Conservation (phyloP, 2,329 filamentous ascomycete species). For the Emergomyces orientalis region DNA sequence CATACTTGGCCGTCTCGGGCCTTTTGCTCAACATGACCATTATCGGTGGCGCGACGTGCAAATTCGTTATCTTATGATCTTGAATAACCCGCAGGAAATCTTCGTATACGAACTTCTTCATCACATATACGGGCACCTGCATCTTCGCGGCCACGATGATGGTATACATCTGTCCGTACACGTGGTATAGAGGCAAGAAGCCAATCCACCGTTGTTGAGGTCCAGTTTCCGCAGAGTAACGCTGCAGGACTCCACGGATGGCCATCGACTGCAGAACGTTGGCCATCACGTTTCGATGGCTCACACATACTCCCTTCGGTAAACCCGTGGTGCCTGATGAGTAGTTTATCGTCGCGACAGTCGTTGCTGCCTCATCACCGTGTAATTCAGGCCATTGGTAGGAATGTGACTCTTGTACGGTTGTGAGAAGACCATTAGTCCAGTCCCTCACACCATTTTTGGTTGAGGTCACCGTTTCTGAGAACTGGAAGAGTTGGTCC, state of each 20-base stretch:
- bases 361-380: slow-evolving; percentile 18
- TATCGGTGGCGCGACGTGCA: slow-evolving; percentile 75
- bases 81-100: slow-evolving; percentile 69
- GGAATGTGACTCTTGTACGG: neutral
- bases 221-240: neutral
- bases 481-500: slow-evolving; percentile 19
- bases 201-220: slow-evolving; percentile 7
- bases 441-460: slow-evolving; percentile 20
- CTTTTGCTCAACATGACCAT: slow-evolving; percentile 70
- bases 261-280: slow-evolving; percentile 53
- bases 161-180: slow-evolving; percentile 32
- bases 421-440: slow-evolving; percentile 10
- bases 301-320: slow-evolving; percentile 84
- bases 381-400: slow-evolving; percentile 10
- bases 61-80: slow-evolving; percentile 61
- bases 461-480: slow-evolving; percentile 12
- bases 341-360: slow-evolving; percentile 50
- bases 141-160: slow-evolving; percentile 41
- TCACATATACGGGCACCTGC: slow-evolving; percentile 50
- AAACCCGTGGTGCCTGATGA: slow-evolving; percentile 82
- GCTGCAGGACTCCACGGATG: neutral
- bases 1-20: slow-evolving; percentile 67
- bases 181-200: slow-evolving; percentile 12
- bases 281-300: slow-evolving; percentile 70
- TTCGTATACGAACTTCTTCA: slow-evolving; percentile 72